These are phyloP conservation scores for Notholithocarpus densiflorus DNA, from an alignment of 306 rosid genomes.

Conservation along the genomic window DNA sequence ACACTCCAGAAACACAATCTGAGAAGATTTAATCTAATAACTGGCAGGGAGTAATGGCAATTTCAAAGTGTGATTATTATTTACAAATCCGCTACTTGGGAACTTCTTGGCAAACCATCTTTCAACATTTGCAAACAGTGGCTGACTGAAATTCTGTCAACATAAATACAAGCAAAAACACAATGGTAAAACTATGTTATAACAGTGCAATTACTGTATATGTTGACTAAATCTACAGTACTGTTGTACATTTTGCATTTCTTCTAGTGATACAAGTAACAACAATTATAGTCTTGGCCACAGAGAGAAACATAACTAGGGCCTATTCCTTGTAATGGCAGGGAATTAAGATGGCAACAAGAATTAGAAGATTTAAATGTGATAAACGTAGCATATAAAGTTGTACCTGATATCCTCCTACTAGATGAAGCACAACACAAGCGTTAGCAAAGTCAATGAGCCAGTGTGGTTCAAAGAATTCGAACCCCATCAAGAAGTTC, in stretches of 20 bases:
- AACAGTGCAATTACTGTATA: too few species aligned
- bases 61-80: slow-evolving; percentile 31
- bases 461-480: slow-evolving; percentile 40
- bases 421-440: slow-evolving; percentile 66
- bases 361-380: background rate
- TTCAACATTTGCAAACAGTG: slow-evolving; percentile 57
- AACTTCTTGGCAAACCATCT: slow-evolving; percentile 38
- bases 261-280: background rate
- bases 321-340: too few species aligned
- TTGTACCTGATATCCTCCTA: slow-evolving; percentile 79
- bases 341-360: background rate
- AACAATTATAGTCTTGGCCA: too few species aligned
- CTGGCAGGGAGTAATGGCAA: slow-evolving; percentile 44
- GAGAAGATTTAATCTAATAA: slow-evolving; percentile 33
- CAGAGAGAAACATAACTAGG: too few species aligned
- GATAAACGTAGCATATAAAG: background rate
- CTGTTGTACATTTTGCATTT: too few species aligned
- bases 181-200: background rate
- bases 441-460: slow-evolving; percentile 66
- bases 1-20: slow-evolving; percentile 48
- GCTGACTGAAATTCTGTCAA: slow-evolving; percentile 64
- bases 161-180: background rate
- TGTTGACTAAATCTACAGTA: too few species aligned
- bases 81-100: slow-evolving; percentile 39
- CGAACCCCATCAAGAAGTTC: slow-evolving; percentile 63